These are phyloP conservation scores for Boletellus ananiceps DNA, from an alignment of 768 basidiomycete genomes.

Conservation along the genomic window DNA sequence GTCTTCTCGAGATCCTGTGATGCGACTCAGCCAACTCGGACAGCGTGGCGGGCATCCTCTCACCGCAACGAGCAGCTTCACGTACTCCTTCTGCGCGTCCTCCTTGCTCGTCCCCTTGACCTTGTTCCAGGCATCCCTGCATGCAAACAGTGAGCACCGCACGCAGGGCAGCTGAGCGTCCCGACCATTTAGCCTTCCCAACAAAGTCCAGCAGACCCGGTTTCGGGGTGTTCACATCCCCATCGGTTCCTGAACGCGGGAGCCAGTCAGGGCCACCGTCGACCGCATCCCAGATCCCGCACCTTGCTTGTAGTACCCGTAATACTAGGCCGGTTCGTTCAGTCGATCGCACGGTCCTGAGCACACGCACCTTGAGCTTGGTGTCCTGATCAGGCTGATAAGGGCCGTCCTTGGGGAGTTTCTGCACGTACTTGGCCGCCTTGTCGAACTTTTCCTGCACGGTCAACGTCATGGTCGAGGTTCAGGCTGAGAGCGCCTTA, in stretches of 20 bases:
- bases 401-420: constrained; percentile 67
- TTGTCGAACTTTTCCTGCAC: constrained; percentile 61
- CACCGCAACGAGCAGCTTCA: constrained; percentile 69
- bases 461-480: constrained; percentile 47
- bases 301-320: constrained; percentile 94
- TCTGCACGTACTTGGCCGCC: constrained; percentile 61
- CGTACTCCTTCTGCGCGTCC: constrained; percentile 69
- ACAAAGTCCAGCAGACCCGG: constrained; percentile 82
- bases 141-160: constrained; percentile 26
- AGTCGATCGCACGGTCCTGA: constrained; percentile 6
- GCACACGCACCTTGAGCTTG: constrained; percentile 68
- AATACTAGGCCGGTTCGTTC: constrained; percentile 60
- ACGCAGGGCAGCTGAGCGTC: constrained; percentile 4
- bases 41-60: constrained; percentile 12
- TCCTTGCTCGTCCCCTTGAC: constrained; percentile 72
- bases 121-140: constrained; percentile 82
- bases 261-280: background rate
- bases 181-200: constrained; percentile 87
- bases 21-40: background rate
- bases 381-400: constrained; percentile 70
- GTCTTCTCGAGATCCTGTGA: constrained; percentile 52
- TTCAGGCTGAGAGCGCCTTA: background rate
- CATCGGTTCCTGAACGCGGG: constrained; percentile 58
- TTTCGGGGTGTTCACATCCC: constrained; percentile 59
- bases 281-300: constrained; percentile 6